A percentile compares a stretch with the other conserved stretches of the same genome.
Evolutionary conservation across 768 basidiomycete species (phyloP).

Genomic region (Lactifluus pinguis): DNA sequence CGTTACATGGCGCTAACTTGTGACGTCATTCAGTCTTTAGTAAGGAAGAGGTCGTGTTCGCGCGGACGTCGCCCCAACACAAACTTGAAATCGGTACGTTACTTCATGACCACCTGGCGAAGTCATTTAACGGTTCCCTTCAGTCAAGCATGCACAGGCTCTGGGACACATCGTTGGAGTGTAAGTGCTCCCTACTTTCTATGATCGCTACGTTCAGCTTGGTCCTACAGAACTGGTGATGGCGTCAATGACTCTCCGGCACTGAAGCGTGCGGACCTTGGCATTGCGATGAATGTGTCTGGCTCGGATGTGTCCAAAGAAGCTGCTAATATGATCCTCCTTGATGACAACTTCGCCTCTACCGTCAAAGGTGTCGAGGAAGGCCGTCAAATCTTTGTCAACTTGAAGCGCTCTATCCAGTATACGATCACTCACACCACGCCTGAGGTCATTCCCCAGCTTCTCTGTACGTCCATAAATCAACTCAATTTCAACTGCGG

Average conservation of each 20-base stretch:
- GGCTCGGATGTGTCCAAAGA: slow-evolving; percentile 70
- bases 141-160: slow-evolving; percentile 64
- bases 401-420: slow-evolving; percentile 63
- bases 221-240: slow-evolving; percentile 46
- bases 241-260: slow-evolving; percentile 69
- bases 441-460: slow-evolving; percentile 60
- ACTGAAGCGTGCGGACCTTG: slow-evolving; percentile 62
- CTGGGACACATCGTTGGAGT: slow-evolving; percentile 66
- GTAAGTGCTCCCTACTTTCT: slow-evolving; percentile 31
- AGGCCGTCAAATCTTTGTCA: slow-evolving; percentile 61
- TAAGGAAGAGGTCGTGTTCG: slow-evolving; percentile 64
- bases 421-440: slow-evolving; percentile 61
- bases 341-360: slow-evolving; percentile 66
- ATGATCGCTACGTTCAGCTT: slow-evolving; percentile 1
- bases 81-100: slow-evolving; percentile 60
- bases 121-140: neutral
- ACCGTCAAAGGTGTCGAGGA: slow-evolving; percentile 65
- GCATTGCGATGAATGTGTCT: slow-evolving; percentile 69
- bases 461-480: slow-evolving; percentile 39
- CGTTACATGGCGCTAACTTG: neutral
- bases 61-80: slow-evolving; percentile 62
- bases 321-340: slow-evolving; percentile 65
- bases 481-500: neutral
- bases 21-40: slow-evolving; percentile 42
- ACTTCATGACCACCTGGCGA: neutral